Percentiles rank a stretch among this genome's conserved stretches.
Conservation (phyloP, 2,329 filamentous ascomycete genomes). For the Pestalotiopsis sp. region DNA sequence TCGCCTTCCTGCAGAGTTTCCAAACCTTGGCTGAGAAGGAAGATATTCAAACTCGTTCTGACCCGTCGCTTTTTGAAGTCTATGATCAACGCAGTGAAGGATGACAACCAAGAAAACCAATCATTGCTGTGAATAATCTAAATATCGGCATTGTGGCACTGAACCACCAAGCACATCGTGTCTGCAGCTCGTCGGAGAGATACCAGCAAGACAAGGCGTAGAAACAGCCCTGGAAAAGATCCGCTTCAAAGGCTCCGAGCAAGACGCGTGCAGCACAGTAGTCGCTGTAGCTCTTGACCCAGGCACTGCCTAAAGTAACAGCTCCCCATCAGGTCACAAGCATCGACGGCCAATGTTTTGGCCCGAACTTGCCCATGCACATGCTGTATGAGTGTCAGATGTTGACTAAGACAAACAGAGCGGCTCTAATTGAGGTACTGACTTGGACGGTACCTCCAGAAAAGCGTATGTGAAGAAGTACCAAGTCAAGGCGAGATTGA, state of each 20-base stretch:
- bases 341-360: slow-evolving; percentile 28
- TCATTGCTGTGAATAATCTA: too few species aligned
- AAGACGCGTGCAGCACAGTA: slow-evolving; percentile 19
- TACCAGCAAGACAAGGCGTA: slow-evolving; percentile 27
- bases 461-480: slow-evolving; percentile 26
- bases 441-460: slow-evolving; percentile 21
- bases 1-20: too few species aligned
- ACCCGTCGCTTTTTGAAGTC: too few species aligned
- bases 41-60: too few species aligned
- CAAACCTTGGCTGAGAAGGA: too few species aligned
- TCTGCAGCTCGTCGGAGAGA: slow-evolving; percentile 20
- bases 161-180: slow-evolving; percentile 27
- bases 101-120: too few species aligned
- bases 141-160: slow-evolving; percentile 28
- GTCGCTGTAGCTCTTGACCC: slow-evolving; percentile 17
- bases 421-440: background rate
- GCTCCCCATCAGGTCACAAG: slow-evolving; percentile 18
- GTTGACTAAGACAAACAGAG: background rate
- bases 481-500: slow-evolving; percentile 36
- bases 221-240: slow-evolving; percentile 25
- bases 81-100: too few species aligned
- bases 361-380: slow-evolving; percentile 40
- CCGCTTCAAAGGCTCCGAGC: slow-evolving; percentile 25
- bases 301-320: slow-evolving; percentile 15
- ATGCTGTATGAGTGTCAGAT: slow-evolving; percentile 11